Conservation (phyloP, 495 filamentous ascomycete genomes). For the Penicillium waksmanii region DNA sequence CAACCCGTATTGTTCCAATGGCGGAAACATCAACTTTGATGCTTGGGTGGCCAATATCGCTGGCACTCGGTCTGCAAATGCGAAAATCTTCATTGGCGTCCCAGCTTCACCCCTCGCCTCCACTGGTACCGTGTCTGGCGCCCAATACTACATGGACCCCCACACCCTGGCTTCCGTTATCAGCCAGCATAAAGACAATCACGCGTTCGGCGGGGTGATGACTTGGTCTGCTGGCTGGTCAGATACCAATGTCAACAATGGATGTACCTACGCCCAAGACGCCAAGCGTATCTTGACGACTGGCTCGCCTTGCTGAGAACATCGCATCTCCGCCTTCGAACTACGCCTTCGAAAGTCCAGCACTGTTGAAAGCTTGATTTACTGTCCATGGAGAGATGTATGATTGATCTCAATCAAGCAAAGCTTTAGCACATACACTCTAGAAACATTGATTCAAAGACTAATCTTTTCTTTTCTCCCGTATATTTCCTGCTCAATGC, state of each 20-base stretch:
- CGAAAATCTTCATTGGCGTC: conserved; percentile 55
- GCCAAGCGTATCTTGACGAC: conserved; percentile 33
- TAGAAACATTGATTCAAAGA: too few relatives aligned
- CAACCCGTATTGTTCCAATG: conserved; percentile 37
- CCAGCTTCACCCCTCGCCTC: conserved; percentile 44
- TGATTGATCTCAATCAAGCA: too few relatives aligned
- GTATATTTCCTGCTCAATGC: too few relatives aligned
- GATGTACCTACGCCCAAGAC: conserved; percentile 48
- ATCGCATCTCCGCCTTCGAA: too few relatives aligned
- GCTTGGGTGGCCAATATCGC: conserved; percentile 50
- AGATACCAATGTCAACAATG: conserved; percentile 44
- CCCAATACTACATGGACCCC: conserved; percentile 48
- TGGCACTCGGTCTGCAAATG: conserved; percentile 37
- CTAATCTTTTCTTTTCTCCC: too few relatives aligned
- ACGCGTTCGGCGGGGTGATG: conserved; percentile 57
- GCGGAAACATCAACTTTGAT: conserved; percentile 39
- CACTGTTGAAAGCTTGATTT: too few relatives aligned
- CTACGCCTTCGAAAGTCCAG: too few relatives aligned
- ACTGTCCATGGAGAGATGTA: too few relatives aligned
- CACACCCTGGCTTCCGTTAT: conserved; percentile 38
- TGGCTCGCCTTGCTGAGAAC: conserved; percentile 13
- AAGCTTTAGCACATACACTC: too few relatives aligned
- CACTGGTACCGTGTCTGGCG: conserved; percentile 42
- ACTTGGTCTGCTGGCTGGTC: conserved; percentile 56
- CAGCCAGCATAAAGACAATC: conserved; percentile 31